Evolutionary conservation across 495 filamentous ascomycete genomes (phyloP), one percentile per base, ranked within the genome.

Genomic region (Sordaria brevicollis): DNA sequence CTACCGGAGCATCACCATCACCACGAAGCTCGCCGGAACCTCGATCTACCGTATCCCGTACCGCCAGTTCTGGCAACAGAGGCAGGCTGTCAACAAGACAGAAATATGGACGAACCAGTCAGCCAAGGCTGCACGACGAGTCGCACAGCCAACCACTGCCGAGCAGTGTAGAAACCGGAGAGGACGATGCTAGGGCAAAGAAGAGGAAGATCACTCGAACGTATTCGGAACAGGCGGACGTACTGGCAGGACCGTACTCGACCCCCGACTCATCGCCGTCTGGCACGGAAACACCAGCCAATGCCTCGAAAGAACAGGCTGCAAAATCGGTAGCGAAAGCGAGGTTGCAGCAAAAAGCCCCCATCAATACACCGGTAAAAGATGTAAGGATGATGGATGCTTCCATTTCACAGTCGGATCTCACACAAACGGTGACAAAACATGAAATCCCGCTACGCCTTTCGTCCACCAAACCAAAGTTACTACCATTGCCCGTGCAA

Each of bases 381-480:
- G 76, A 77, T 41, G 39, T 71, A 19, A 35, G 49, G 7, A 75
- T 73, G 73, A 54, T 67, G 33, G 76, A 77, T 62, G 70, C 43
- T 4, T 11, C 31, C n/a, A 67, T 31, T 65, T 35, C 69, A 11
- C 65, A 67, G 13, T 35, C 62, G 13, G 5, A 79, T 78, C 65
- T 79, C 74, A 13, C 75, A 67, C 9, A 76, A 76, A 66, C 62
- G 25, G 65, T 49, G 17, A 69, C 67, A 8, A 77, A 75, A 11
- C 76, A 81, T 10, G 71, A 78, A 54, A 80, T 84, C 11, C 78
- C 82, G 3, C 65, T 84, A 6, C 82, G 81, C 35, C 76, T 80
- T 65, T 80, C 78, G 11, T 72, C 67, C 2, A 69, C 70, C 66
- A 68, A 67, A 9, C 43, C 68, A 4, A 13, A 65, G 35, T 70